phyloP scores from a whole-genome alignment of 2,329 filamentous ascomycete genomes.

The Aspergillus alliaceus region DNA sequence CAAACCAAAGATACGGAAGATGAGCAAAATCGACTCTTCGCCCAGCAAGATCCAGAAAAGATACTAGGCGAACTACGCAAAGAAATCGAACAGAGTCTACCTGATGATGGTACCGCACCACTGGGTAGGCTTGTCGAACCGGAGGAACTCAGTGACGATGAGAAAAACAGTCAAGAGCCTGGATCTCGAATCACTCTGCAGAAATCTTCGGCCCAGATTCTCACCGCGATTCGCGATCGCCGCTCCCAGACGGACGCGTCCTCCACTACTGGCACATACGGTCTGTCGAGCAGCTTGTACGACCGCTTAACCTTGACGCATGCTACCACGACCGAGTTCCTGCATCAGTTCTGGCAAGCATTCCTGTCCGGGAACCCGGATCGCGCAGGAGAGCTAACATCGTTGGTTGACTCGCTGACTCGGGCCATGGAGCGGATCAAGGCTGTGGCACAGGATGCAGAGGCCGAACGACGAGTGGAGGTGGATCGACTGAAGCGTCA shows the following conservation, averaged over 20 bases:
- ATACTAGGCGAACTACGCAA: constrained; percentile 65
- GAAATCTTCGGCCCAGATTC: constrained; percentile 57
- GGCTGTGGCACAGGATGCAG: constrained; percentile 76
- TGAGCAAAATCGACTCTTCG: constrained; percentile 58
- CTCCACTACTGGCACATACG: constrained; percentile 41
- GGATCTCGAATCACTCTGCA: constrained; percentile 68
- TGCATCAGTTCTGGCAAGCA: constrained; percentile 95
- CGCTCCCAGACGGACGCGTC: constrained; percentile 47
- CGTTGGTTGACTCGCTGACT: constrained; percentile 77
- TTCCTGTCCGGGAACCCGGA: constrained; percentile 86
- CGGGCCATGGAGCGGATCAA: constrained; percentile 77
- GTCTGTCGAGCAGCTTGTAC: constrained; percentile 53
- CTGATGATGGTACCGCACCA: constrained; percentile 62
- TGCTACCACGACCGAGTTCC: constrained; percentile 89
- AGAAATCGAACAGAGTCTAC: constrained; percentile 54
- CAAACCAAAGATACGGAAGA: constrained; percentile 42
- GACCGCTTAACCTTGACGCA: constrained; percentile 73
- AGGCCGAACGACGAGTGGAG: constrained; percentile 67
- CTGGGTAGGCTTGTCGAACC: constrained; percentile 63
- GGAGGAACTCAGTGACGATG: constrained; percentile 58
- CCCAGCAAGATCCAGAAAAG: constrained; percentile 67
- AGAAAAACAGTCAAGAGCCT: constrained; percentile 57
- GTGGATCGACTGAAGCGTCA: constrained; percentile 68
- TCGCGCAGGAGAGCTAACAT: constrained; percentile 75
- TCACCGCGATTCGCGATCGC: constrained; percentile 58